Base-by-base conservation (phyloP, 495 filamentous ascomycete species). In the Lepraria neglecta region DNA sequence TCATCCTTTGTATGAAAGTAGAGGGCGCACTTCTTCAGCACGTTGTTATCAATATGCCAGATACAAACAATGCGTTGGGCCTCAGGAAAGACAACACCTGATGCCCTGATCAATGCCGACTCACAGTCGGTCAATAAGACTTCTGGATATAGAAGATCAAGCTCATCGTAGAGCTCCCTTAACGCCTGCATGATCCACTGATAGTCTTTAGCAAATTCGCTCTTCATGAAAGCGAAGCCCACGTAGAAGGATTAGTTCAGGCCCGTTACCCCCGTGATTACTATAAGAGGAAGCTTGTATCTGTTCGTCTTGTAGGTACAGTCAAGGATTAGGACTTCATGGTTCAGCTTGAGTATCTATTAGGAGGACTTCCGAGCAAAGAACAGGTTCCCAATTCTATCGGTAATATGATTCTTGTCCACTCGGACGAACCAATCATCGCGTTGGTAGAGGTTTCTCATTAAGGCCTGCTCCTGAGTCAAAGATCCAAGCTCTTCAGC, bases 281-380 rank as follows among this genome's bases (percentile, higher is more conserved):
- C 51, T 44, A 67, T 33, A 3, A 67, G 50, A 1, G 62, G 65
- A 27, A 67, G 40, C 17, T 60, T 54, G 42, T 60, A 67, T 27
- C 45, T 31, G 30, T 67, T 67, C 3, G 57, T 67, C 40, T 64
- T 64, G 62, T 67, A 67, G 9, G 65, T 67, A 44, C 38, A 47
- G 35, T 67, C 57, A 33, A 67, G 57, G 35, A 64, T 43, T 27
- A 64, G 5, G 1, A 60, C 61, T 35, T 59, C 33, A 14, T 68
- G 40, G 31, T 63, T 67, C 50, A 54, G 4, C 6, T 35, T 6
- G 3, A 54, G 51, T 1, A 54, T 54, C 3, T 33, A 5, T 14
- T 54, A 17, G 1, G 12, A 33, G 3, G 51, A 54, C 17, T 54
- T 54, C 19, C 33, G 3, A 30, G 1, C 4, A 54, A 54, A 54